phyloP scores from a whole-genome alignment of 179 eudicot species.

The Silene noctiflora region DNA sequence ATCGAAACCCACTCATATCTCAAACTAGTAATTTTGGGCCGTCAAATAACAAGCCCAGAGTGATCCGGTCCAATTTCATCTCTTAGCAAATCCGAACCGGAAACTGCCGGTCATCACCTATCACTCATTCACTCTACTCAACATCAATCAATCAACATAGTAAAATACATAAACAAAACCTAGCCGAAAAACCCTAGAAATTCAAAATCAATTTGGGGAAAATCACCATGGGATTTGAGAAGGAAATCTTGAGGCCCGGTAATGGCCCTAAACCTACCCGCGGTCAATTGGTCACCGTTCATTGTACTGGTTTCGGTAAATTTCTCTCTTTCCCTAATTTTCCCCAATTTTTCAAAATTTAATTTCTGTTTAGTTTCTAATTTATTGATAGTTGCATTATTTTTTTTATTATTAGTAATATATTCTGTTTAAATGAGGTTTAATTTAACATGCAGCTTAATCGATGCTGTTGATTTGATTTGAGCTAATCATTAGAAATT shows the following conservation, averaged over 20 bases:
- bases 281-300: constrained; percentile 88
- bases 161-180: not conserved
- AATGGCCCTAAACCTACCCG: constrained; percentile 69
- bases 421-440: not conserved
- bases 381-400: not conserved
- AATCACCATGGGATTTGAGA: constrained; percentile 69
- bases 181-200: constrained; percentile 14
- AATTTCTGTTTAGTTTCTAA: not conserved
- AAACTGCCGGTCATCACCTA: not conserved
- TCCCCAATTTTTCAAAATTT: not conserved
- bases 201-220: not conserved
- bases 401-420: not conserved
- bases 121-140: not conserved
- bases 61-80: not conserved
- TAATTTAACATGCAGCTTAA: not conserved
- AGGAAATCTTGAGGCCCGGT: constrained; percentile 64
- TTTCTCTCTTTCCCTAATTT: constrained; percentile 1
- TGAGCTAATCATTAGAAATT: not conserved
- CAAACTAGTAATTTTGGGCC: not conserved
- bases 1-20: no score
- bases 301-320: constrained; percentile 89
- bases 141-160: not conserved
- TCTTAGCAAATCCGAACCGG: not conserved
- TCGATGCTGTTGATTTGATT: not conserved
- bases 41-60: not conserved